Evolutionary conservation across 441 rosid genomes (phyloP), one percentile per base, ranked within the genome.

Genomic region (Jatropha podagrica): DNA sequence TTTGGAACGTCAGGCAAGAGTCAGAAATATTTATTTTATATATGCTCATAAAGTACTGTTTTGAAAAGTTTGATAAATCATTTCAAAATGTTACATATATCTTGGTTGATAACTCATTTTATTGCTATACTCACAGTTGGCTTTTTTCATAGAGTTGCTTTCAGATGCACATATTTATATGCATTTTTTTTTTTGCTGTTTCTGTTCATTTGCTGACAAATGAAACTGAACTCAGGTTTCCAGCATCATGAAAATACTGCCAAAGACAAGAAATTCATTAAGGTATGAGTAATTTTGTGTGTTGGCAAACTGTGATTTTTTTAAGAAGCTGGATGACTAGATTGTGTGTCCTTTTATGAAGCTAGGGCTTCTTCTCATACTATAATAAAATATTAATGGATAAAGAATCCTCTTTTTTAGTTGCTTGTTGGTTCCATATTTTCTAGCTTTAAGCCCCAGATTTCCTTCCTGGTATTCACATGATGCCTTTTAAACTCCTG

Each of bases 151-250:
- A n/a, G 61, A 68, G 59, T 67, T 52, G 48, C 71, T 67, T 11
- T 72, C 55, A 49, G 20, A 27, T 18, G 38, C 49, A 61, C 66
- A 51, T 60, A 44, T 12, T 40, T 46, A 37, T 73, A 2, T 48
- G 2, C 40, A 4, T 62, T 42, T 40, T 54, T 40, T 54, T 55
- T 71, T 79, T 63, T 15, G 37, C 70, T 69, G 17, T 74, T 76
- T 75, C 73, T 67, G 17, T 40, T 72, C 65, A 54, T 75, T 79
- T 59, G 66, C 85, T 86, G 68, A 84, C 68, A 54, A 72, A 73
- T 59, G 54, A 72, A 83, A 18, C 23, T 79, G 75, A 60, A 82
- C 75, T 85, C 93, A 91, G 97, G 97, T 84, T 83, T 77, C 72
- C 80, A 77, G 80, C 87, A 82, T 77, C 76, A 46, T 18, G 80